Base-by-base conservation (phyloP, 2,329 filamentous ascomycete genomes). In the Alternaria arborescens region DNA sequence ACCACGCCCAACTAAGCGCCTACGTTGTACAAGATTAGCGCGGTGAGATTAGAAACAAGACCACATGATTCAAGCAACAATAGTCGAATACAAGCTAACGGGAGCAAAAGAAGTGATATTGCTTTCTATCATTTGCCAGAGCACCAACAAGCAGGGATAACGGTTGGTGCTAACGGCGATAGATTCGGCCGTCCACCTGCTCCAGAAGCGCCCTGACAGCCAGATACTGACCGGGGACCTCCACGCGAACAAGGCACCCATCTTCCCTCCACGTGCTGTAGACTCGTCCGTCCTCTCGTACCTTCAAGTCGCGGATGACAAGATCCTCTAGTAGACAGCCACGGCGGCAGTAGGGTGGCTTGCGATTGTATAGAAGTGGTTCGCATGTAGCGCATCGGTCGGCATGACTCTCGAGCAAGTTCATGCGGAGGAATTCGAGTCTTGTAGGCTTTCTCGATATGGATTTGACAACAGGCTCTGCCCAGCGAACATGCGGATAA, bases 361-460 rank as follows among this genome's bases (percentile, higher is more conserved):
- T 36, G 34, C 34, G 34, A 36, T 36, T 36, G 12, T 36, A n/a
- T 34, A 36, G 34, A 36, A 52, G 24, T 22, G 38, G 50, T n/a
- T 52, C 50, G 24, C 50, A 52, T 4, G 50, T 18, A 30, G 18
- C 26, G 26, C 50, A 52, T 34, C 18, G 5, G 2, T 43, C 38
- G 8, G 26, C 38, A 43, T 52, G n/a, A 16, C 24, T 14, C 26
- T 52, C 38, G 6, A 52, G 26, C 38, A 42, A 14, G 16, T 52
- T 52, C 50, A 52, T 52, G 38, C 11, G 12, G 14, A 52, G 26
- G 11, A 22, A 52, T 28, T 52, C 38, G 3, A 43, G n/a, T 52
- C 50, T 36, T 8, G 26, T 52, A 14, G 50, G 50, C 26, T 52
- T 52, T 52, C 50, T n/a, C 8, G 38, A 52, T 43, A 52, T 32